phyloP scores from a whole-genome alignment of 352 stramenopile genomes.

The Nothophytophthora sp. region DNA sequence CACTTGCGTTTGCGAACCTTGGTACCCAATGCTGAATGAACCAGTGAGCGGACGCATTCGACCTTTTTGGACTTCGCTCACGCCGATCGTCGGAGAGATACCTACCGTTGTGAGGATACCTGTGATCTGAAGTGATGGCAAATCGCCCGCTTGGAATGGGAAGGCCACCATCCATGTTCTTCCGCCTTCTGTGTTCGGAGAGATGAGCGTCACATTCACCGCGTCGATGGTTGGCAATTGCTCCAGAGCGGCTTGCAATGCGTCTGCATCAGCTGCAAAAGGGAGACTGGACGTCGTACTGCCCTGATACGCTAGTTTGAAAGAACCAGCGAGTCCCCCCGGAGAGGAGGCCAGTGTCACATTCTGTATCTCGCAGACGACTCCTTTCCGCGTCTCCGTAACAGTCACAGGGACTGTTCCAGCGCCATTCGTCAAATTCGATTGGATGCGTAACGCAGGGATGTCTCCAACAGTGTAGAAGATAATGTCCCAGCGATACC shows the following conservation, averaged over 20 bases:
- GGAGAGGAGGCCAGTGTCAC: slow-evolving; percentile 12
- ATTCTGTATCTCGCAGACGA: slow-evolving; percentile 23
- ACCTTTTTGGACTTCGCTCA: slow-evolving; percentile 3
- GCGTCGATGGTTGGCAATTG: slow-evolving; percentile 14
- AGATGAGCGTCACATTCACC: slow-evolving; percentile 27
- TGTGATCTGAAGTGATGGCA: slow-evolving; percentile 8
- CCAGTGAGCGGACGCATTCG: slow-evolving; percentile 5
- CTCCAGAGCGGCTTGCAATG: background rate
- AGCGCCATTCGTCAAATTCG: slow-evolving; percentile 13
- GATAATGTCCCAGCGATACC: slow-evolving; percentile 31
- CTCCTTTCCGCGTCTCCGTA: slow-evolving; percentile 15
- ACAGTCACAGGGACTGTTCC: slow-evolving; percentile 2
- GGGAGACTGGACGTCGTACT: slow-evolving; percentile 1
- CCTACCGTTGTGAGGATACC: background rate
- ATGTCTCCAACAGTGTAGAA: slow-evolving; percentile 34
- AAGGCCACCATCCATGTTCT: slow-evolving; percentile 39
- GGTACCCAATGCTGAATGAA: slow-evolving; percentile 14
- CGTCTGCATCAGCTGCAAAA: background rate
- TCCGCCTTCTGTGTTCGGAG: slow-evolving; percentile 20
- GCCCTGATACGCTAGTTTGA: slow-evolving; percentile 14
- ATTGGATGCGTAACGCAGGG: slow-evolving; percentile 5
- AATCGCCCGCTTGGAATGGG: slow-evolving; percentile 28
- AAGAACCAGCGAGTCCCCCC: slow-evolving; percentile 10
- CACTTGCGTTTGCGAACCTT: slow-evolving; percentile 3
- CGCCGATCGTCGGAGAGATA: slow-evolving; percentile 1